phyloP scores from a whole-genome alignment of 148 eudicot species.

The Chenopodium quinoa region DNA sequence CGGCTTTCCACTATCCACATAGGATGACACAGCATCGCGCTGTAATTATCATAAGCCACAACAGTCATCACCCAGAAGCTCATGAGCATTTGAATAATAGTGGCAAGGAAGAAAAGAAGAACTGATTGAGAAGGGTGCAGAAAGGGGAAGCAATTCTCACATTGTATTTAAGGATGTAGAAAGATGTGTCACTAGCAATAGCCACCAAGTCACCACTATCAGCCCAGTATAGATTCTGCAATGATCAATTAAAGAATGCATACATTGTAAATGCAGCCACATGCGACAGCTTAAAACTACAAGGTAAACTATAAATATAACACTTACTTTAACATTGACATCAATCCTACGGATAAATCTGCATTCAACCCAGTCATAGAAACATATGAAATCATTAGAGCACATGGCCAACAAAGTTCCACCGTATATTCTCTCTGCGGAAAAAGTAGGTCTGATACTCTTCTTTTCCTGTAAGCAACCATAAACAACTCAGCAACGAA shows the following conservation, averaged over 20 bases:
- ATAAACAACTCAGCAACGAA: conserved; percentile 10
- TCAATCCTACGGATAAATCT: conserved; percentile 89
- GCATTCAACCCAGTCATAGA: conserved; percentile 98
- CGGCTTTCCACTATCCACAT: conserved; percentile 87
- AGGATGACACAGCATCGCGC: conserved; percentile 85
- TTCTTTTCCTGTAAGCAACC: conserved; percentile 74
- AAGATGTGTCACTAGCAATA: conserved; percentile 93
- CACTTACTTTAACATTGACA: conserved; percentile 85
- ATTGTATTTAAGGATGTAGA: conserved; percentile 91
- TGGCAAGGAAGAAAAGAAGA: conserved; percentile 4
- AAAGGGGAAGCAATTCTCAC: conserved; percentile 40
- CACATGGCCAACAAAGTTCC: conserved; percentile 92
- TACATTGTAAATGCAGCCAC: background rate
- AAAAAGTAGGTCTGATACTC: conserved; percentile 88
- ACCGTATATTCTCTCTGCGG: conserved; percentile 91
- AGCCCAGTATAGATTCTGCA: conserved; percentile 97
- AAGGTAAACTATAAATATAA: conserved; percentile 6
- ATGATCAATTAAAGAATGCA: conserved; percentile 16
- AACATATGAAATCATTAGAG: conserved; percentile 95
- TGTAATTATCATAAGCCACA: conserved; percentile 39
- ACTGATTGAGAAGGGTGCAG: background rate
- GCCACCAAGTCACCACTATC: conserved; percentile 98
- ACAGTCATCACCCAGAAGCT: background rate
- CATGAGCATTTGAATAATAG: background rate
- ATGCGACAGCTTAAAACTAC: background rate